Base-by-base conservation (phyloP, 345 rosid species). In the Anacardium occidentale region DNA sequence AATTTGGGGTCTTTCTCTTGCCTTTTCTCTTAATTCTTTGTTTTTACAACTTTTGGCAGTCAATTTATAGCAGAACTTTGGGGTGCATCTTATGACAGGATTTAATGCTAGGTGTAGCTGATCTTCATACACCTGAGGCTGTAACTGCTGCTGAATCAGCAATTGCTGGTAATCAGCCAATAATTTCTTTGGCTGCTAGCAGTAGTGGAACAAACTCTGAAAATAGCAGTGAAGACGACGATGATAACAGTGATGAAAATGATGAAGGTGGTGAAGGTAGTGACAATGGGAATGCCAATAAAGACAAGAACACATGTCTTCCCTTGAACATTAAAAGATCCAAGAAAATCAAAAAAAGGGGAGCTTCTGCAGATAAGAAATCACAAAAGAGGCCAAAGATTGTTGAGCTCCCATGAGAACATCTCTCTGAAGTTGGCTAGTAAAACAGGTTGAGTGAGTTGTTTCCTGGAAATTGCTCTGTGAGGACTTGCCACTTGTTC, bases 91-190 rank as follows among this genome's bases (percentile, higher is more conserved):
- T 29, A 69, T 71, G 21, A 69, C 83, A 90, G 96, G 91, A 95
- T 77, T 82, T 95, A 84, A 91, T 87, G 98, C 81, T 92, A 3
- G 97, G 98, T 32, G 73, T 95, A 2, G 91, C 97, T 71, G 99
- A 92, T 89, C 99, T 95, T 77, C 87, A 90, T 66, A 92, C 97
- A 5, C 87, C 91, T 11, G 92, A 89, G 81, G 98, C 97, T 37
- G 79, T 92, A 20, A 83, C 70, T 29, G 99, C 94, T 10, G 98
- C 96, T 76, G 97, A 92, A 83, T 83, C 97, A n/a, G 92, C 92
- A 32, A 75, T 87, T 11, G 73, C 78, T 0, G 82, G 85, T 69
- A 57, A 76, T 76, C 84, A 80, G 42, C 83, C 79, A 3, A 65
- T 24, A 18, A 75, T 73, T 75, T 68, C 77, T 45, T 53, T 64